Evolutionary conservation across 2,329 filamentous ascomycete species (phyloP).

Genomic region (Colletotrichum tropicale): DNA sequence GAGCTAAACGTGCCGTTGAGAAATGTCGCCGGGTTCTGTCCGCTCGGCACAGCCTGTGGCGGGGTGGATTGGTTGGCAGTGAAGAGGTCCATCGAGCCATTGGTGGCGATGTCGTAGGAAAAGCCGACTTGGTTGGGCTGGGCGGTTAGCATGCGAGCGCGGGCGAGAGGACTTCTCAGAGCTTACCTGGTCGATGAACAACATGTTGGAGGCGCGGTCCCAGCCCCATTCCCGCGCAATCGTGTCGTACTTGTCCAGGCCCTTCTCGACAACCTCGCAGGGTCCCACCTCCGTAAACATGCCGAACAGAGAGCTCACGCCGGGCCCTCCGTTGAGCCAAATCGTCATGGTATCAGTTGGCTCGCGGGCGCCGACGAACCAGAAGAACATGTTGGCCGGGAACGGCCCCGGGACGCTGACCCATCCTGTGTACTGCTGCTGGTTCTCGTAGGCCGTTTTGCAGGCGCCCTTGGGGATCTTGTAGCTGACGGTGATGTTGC

Average conservation of each 20-base stretch:
- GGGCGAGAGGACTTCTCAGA: conserved; percentile 24
- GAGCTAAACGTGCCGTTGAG: conserved; percentile 71
- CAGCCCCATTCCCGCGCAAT: conserved; percentile 66
- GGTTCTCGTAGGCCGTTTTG: conserved; percentile 65
- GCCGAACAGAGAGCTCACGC: conserved; percentile 67
- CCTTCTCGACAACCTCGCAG: conserved; percentile 53
- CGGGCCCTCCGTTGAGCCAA: conserved; percentile 73
- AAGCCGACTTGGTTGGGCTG: conserved; percentile 74
- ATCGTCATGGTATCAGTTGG: conserved; percentile 52
- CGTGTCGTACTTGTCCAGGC: conserved; percentile 56
- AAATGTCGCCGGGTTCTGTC: conserved; percentile 36
- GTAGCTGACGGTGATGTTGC: conserved; percentile 70
- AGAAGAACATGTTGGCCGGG: conserved; percentile 57
- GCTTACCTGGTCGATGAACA: conserved; percentile 61
- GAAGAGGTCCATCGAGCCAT: conserved; percentile 60
- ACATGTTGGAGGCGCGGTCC: conserved; percentile 60
- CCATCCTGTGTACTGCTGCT: conserved; percentile 76
- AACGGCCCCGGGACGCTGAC: conserved; percentile 63
- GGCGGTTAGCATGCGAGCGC: conserved; percentile 28
- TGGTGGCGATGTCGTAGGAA: conserved; percentile 68
- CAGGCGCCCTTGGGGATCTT: conserved; percentile 67
- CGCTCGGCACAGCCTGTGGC: conserved; percentile 26
- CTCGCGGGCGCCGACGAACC: conserved; percentile 52
- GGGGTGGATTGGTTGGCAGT: conserved; percentile 41
- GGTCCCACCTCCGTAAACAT: conserved; percentile 66